Evolutionary conservation across 192 early-diverging fungal species (phyloP).

Genomic region (Linnemannia elongata): DNA sequence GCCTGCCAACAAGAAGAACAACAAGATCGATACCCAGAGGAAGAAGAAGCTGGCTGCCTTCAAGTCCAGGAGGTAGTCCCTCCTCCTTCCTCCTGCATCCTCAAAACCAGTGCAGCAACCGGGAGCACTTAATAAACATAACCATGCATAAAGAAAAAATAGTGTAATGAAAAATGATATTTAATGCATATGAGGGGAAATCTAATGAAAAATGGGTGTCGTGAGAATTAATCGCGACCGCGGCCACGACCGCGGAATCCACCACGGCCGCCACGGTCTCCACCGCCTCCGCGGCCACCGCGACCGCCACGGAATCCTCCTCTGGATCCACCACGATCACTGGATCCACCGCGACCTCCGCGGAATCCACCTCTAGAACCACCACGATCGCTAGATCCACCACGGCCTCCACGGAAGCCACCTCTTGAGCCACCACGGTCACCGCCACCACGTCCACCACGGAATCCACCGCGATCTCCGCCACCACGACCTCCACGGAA

Average conservation of each 20-base stretch:
- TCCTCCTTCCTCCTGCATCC: background rate
- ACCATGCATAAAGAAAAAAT: background rate
- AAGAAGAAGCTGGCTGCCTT: slow-evolving; percentile 1
- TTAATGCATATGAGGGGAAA: background rate
- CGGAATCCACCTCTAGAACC: slow-evolving; percentile 2
- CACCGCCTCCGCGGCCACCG: slow-evolving; percentile 17
- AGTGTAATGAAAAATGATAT: background rate
- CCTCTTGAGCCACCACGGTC: slow-evolving; percentile 11
- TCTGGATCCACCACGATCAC: slow-evolving; percentile 1
- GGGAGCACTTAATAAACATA: background rate
- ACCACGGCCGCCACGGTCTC: slow-evolving; percentile 20
- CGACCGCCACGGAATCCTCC: slow-evolving; percentile 12
- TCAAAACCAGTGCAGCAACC: background rate
- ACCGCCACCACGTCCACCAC: slow-evolving; percentile 28
- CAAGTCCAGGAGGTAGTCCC: background rate
- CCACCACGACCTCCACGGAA: slow-evolving; percentile 37
- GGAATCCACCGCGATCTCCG: slow-evolving; percentile 26
- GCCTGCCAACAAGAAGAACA: slow-evolving; percentile 6
- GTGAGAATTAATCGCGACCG: slow-evolving; percentile 34
- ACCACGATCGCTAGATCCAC: slow-evolving; percentile 12
- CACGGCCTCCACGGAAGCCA: slow-evolving; percentile 30
- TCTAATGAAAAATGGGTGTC: background rate
- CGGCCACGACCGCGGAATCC: slow-evolving; percentile 21
- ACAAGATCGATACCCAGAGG: background rate
- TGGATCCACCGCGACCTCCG: slow-evolving; percentile 16